Evolutionary conservation across 441 rosid genomes (phyloP), one percentile per base, ranked within the genome.

Genomic region (Arabidopsis lyrata): DNA sequence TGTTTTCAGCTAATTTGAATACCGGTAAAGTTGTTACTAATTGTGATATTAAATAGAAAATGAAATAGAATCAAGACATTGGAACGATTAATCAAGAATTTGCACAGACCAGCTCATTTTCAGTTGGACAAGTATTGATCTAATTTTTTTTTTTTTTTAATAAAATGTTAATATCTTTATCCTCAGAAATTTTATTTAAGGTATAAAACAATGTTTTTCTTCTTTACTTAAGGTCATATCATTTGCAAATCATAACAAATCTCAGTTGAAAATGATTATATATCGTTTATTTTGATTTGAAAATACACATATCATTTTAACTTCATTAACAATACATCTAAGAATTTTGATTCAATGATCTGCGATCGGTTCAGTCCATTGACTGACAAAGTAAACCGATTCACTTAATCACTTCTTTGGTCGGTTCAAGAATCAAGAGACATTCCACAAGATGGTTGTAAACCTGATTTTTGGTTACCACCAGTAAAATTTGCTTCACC

Each of bases 31-130:
- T 29, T 29, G 31, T 29, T 3, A 29, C 31, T 4, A 29, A 29
- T 29, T 29, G 4, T 44, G 0, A 27, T 47, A 45, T 27, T 20
- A 5, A 1, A 15, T 8, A 3, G 7, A 8, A 41, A 41, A 41
- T 15, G 20, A 11, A 36, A 1, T 0, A 2, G 3, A 24, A 24
- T 59, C 31, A 41, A 10, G 42, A 45, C 55, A 47, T 34, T 16
- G 55, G 55, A 63, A 41, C 15, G 31, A 63, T 18, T 47, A 47
- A 31, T 18, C 68, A 45, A 48, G 48, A 20, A 32, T 32, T 64
- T 64, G 68, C 18, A 5, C 13, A 18, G 4, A 48, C 57, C 47
- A 49, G 20, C 34, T 34, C 58, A 49, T 34, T 65, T 64, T 34
- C 20, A 34, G 45, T 1, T 48, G 57, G 18, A 20, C 69, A 48